phyloP scores from a whole-genome alignment of 2,329 filamentous ascomycete genomes.

The Myriosclerotinia duriaeana region DNA sequence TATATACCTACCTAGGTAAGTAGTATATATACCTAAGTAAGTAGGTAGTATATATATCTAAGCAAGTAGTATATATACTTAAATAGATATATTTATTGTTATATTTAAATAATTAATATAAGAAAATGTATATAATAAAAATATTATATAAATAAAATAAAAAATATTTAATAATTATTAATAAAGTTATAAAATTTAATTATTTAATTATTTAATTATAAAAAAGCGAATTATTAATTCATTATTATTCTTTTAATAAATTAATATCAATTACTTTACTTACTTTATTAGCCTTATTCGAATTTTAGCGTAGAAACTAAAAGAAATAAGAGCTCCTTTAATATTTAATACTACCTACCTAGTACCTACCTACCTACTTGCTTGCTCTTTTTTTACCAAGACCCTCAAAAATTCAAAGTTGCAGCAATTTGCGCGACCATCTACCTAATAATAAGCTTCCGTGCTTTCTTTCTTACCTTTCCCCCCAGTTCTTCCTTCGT shows the following conservation, averaged over 20 bases:
- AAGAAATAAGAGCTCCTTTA: slow-evolving; percentile 15
- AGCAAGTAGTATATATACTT: background rate
- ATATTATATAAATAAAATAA: background rate
- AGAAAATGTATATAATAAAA: background rate
- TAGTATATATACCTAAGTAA: no score
- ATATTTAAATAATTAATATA: background rate
- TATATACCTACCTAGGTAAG: no score
- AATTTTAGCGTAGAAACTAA: slow-evolving; percentile 15
- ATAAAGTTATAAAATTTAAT: no score
- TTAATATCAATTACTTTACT: background rate
- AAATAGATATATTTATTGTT: no score
- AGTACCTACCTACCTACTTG: no score
- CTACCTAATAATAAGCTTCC: slow-evolving; percentile 16
- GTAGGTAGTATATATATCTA: no score
- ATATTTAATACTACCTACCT: background rate
- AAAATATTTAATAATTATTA: background rate
- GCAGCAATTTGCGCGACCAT: slow-evolving; percentile 17
- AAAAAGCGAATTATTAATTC: no score
- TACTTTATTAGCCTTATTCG: background rate
- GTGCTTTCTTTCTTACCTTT: slow-evolving; percentile 23
- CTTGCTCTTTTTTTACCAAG: slow-evolving; percentile 12
- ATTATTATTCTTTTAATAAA: no score
- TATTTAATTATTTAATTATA: no score
- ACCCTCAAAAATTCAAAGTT: slow-evolving; percentile 6
- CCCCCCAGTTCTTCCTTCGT: slow-evolving; percentile 12